Conservation (phyloP, 2,329 filamentous ascomycete genomes). For the Monilinia fructicola region DNA sequence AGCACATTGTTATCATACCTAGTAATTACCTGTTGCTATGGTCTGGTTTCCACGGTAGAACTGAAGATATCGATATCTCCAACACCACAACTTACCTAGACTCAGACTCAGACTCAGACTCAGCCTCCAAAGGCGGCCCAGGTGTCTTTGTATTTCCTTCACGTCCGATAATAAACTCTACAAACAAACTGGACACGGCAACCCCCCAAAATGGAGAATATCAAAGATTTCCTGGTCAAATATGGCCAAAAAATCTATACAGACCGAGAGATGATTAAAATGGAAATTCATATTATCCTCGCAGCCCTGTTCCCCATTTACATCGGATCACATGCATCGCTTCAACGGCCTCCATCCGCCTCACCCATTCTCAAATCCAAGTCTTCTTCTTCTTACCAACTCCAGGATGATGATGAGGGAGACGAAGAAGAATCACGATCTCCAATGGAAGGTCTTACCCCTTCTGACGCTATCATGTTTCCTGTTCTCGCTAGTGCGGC, state of each 20-base stretch:
- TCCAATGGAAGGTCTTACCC: slow-evolving; percentile 67
- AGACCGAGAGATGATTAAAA: slow-evolving; percentile 33
- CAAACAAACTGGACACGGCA: no score
- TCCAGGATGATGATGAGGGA: slow-evolving; percentile 47
- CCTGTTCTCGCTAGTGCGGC: slow-evolving; percentile 73
- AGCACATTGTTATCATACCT: not conserved
- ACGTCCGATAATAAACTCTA: not conserved
- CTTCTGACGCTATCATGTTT: slow-evolving; percentile 80
- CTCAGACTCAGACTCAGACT: not conserved
- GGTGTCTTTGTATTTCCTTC: not conserved
- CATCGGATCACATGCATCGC: slow-evolving; percentile 78
- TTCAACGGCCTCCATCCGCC: slow-evolving; percentile 80
- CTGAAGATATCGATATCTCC: not conserved
- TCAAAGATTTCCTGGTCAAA: slow-evolving; percentile 32
- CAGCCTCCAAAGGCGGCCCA: not conserved
- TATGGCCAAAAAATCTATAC: slow-evolving; percentile 31
- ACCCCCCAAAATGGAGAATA: not conserved
- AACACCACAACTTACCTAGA: not conserved
- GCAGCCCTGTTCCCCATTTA: slow-evolving; percentile 82
- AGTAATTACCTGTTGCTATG: not conserved
- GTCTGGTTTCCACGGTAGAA: slow-evolving; percentile 1
- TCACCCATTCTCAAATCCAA: slow-evolving; percentile 46
- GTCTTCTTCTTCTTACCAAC: slow-evolving; percentile 39
- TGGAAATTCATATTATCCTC: slow-evolving; percentile 55
- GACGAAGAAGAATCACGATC: slow-evolving; percentile 54